Base-by-base conservation (phyloP, 2,329 filamentous ascomycete genomes). In the Sclerotinia minor region DNA sequence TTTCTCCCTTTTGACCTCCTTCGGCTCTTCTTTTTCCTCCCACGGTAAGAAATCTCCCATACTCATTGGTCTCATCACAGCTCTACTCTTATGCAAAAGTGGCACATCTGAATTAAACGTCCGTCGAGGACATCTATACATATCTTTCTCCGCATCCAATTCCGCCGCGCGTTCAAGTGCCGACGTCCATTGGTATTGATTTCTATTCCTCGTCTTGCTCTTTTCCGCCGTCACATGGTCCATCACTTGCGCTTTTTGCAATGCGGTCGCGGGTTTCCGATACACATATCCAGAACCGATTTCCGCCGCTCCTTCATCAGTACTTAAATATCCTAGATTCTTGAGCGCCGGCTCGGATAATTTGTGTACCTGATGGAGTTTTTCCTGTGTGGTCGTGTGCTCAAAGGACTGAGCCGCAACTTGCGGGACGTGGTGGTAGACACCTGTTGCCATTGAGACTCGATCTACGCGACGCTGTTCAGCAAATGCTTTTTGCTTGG, bases 401-500 rank as follows among this genome's bases (percentile, higher is more conserved):
- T 81, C 78, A 72, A 87, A 88, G 68, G 87, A 84, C 17, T 80
- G 74, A 1, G 85, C 85, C 0, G 85, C 85, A 47, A 83, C 80
- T 64, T 80, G 79, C 19, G 86, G 86, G 2, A 86, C 76, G 71
- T 87, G 83, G 47, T 79, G 83, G 70, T 85, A 83, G 7, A 73
- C 71, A 21, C 55, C 71, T 58, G 68, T 66, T 63, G 71, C 67
- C 41, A 65, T 50, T 17, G 47, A 49, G 67, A 58, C 72, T 65
- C 70, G 68, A 29, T 69, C 68, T 26, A 71, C 67, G 13, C 71
- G 71, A 57, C 71, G 71, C 44, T 65, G 68, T 41, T 73, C 68
- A 5, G 79, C 77, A 17, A 76, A 74, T 9, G 78, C 76, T 69
- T 83, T 83, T 69, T 84, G 83, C 69, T 87, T 81, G 6, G 79